A percentile compares a stretch with the other conserved stretches of the same genome.
Conservation (phyloP, 2,329 filamentous ascomycete genomes). For the Simplicillium aogashimaense region DNA sequence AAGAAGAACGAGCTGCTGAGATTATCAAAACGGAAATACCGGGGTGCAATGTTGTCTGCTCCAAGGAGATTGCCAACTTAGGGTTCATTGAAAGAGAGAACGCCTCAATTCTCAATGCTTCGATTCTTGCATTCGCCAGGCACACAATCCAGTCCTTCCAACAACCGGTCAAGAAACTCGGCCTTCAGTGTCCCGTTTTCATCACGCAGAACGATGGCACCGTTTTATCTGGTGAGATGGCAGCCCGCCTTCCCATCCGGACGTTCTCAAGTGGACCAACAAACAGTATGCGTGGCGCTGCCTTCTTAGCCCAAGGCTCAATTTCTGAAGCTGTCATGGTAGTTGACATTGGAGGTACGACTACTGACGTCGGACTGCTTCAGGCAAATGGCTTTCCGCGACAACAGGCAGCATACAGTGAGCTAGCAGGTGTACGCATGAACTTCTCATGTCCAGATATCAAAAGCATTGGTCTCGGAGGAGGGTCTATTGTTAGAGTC, state of each 20-base stretch:
- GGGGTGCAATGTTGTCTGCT: slow-evolving; percentile 35
- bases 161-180: slow-evolving; percentile 36
- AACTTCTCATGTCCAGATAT: slow-evolving; percentile 50
- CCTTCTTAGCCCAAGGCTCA: slow-evolving; percentile 39
- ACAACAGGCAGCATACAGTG: slow-evolving; percentile 51
- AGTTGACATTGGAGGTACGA: slow-evolving; percentile 58
- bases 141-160: slow-evolving; percentile 47
- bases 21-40: slow-evolving; percentile 30
- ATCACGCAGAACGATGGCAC: slow-evolving; percentile 57
- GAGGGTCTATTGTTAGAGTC: slow-evolving; percentile 42
- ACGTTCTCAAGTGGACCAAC: slow-evolving; percentile 56
- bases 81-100: slow-evolving; percentile 55
- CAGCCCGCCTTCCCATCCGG: slow-evolving; percentile 45
- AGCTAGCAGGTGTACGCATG: slow-evolving; percentile 52
- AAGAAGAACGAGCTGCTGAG: slow-evolving; percentile 36
- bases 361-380: slow-evolving; percentile 52
- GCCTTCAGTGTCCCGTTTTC: slow-evolving; percentile 44
- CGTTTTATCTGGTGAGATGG: slow-evolving; percentile 41
- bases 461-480: slow-evolving; percentile 49
- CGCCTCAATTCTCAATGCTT: slow-evolving; percentile 53
- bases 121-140: slow-evolving; percentile 47
- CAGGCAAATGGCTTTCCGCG: slow-evolving; percentile 53
- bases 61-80: slow-evolving; percentile 40
- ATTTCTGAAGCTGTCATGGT: slow-evolving; percentile 39
- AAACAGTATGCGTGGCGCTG: slow-evolving; percentile 54